phyloP scores from a whole-genome alignment of 108 stramenopile species.

The Skeletonema marinoi region DNA sequence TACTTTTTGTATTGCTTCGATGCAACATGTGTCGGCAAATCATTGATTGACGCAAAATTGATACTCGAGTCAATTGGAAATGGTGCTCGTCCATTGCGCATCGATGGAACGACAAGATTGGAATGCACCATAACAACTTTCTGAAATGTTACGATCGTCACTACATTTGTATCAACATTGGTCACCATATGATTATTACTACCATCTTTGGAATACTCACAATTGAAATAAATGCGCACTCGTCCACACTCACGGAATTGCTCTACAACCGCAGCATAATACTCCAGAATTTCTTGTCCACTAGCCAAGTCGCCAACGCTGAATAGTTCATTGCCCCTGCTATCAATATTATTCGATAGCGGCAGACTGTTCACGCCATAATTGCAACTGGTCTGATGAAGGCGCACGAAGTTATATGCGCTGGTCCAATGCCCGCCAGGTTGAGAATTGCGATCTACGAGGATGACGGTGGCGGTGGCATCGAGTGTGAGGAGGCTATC shows the following conservation, averaged over 20 bases:
- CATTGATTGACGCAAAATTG: slow-evolving; percentile 1
- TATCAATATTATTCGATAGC: slow-evolving; percentile 8
- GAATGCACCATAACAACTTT: slow-evolving; percentile 7
- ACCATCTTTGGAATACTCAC: slow-evolving; percentile 1
- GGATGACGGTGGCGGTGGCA: slow-evolving; percentile 16
- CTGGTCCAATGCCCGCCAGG: slow-evolving; percentile 3
- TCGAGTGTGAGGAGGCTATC: slow-evolving; percentile 8
- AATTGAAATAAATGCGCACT: slow-evolving; percentile 11
- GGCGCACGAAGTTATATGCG: neutral
- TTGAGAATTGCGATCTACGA: slow-evolving; percentile 17
- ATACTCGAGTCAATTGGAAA: slow-evolving; percentile 10
- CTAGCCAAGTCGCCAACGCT: neutral
- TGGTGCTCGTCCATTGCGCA: slow-evolving; percentile 4
- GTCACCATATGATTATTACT: neutral
- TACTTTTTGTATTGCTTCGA: slow-evolving; percentile 11
- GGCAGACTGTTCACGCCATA: slow-evolving; percentile 15
- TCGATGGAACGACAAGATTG: slow-evolving; percentile 10
- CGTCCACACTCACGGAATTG: slow-evolving; percentile 6
- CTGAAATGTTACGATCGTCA: neutral
- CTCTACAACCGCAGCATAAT: slow-evolving; percentile 1
- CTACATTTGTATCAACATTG: neutral
- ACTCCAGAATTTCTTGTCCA: slow-evolving; percentile 6
- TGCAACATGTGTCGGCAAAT: slow-evolving; percentile 1
- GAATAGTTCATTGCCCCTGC: slow-evolving; percentile 7
- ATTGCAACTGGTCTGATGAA: slow-evolving; percentile 6